Base-by-base conservation (phyloP, 441 rosid species). In the Iberis amara region DNA sequence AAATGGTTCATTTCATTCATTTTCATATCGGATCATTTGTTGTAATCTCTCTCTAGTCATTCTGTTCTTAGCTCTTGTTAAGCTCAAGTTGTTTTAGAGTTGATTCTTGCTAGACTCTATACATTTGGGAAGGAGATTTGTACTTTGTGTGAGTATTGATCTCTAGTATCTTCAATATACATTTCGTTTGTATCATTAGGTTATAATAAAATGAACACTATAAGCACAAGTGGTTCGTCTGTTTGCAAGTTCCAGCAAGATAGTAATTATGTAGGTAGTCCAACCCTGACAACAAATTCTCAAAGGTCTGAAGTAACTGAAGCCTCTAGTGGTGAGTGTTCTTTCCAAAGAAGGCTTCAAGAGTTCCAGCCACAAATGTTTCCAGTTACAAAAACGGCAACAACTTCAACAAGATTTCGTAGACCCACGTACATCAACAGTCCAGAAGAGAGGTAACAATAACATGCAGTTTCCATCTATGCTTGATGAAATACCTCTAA, bases 341-440 rank as follows among this genome's bases (percentile, higher is more conserved):
- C 11, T 33, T 33, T 33, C 38, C 38, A 33, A 10, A 10, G 11
- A 10, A 68, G 35, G 35, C 10, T 31, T 31, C 35, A 1, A 6
- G 9, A 31, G 35, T 31, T 69, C 9, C 68, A 60, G 38, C 71
- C 51, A 30, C 32, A 27, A 3, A 32, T 47, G 55, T 50, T 46
- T 48, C 21, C 30, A 32, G 38, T 60, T 78, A 67, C 86, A 77
- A 57, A 76, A 71, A 53, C 84, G 71, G 61, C 79, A 77, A 53
- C 86, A 77, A 54, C 72, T 70, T 47, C 84, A 72, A 54, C 77
- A 76, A 44, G 78, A 61, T 48, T 52, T 77, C 12, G n/a, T 70
- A 11, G 75, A 65, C 67, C 77, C 68, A 28, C 59, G 55, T 47
- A 6, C 51, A 1, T 66, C 75, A 32, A 53, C 70, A 28, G 38